Conservation (phyloP, 1,139 yeast genomes). For the Saccharomyces hybrid region DNA sequence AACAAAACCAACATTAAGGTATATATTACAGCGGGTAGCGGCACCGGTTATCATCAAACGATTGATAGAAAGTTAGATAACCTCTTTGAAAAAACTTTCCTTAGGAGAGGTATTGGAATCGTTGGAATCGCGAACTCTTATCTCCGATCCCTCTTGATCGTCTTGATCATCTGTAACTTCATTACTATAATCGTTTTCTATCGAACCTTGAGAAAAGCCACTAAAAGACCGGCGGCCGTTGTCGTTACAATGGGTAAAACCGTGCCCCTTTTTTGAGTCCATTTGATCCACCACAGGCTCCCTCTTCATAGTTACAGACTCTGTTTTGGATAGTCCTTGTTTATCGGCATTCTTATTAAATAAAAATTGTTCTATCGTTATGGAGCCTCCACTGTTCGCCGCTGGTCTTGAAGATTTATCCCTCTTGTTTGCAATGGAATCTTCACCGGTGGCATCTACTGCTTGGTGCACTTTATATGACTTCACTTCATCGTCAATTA, state of each 20-base stretch:
- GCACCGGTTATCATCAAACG: background rate
- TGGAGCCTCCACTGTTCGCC: background rate
- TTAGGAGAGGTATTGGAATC: background rate
- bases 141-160: background rate
- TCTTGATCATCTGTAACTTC: background rate
- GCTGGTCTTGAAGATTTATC: background rate
- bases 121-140: background rate
- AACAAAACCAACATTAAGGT: background rate
- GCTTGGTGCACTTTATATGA: background rate
- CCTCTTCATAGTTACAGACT: background rate
- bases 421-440: background rate
- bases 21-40: background rate
- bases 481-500: background rate
- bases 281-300: background rate
- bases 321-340: background rate
- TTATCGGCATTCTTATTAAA: background rate
- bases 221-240: constrained; percentile 17
- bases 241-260: background rate
- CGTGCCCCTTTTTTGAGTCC: background rate
- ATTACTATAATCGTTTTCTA: constrained; percentile 1
- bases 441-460: background rate
- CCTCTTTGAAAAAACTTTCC: background rate
- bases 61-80: background rate
- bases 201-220: constrained; percentile 17
- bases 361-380: background rate